phyloP scores from a whole-genome alignment of 306 rosid species.

The Ochetophila trinervis region DNA sequence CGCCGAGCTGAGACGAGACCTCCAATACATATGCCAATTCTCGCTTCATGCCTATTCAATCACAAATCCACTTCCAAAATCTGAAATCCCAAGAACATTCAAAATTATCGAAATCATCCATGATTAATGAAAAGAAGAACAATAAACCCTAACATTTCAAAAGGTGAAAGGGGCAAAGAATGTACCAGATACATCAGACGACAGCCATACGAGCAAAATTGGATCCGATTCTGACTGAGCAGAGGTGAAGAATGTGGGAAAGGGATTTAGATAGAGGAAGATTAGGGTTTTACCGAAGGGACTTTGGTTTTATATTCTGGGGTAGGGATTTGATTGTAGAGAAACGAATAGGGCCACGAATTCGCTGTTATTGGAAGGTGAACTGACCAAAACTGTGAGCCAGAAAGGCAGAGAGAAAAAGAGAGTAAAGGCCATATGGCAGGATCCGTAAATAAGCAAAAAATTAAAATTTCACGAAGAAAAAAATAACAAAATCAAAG shows the following conservation, averaged over 20 bases:
- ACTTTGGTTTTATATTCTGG: neutral
- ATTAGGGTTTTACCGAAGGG: constrained; percentile 38
- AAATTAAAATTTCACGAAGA: too few relatives aligned
- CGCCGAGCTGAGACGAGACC: constrained; percentile 39
- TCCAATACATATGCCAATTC: constrained; percentile 41
- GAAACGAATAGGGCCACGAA: constrained; percentile 35
- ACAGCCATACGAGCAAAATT: constrained; percentile 22
- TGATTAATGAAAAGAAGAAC: neutral
- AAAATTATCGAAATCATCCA: neutral
- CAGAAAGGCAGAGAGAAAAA: constrained; percentile 10
- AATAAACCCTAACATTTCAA: constrained; percentile 9
- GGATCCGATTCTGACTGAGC: neutral
- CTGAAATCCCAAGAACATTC: constrained; percentile 2
- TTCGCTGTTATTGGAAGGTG: constrained; percentile 32
- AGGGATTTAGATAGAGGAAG: constrained; percentile 12
- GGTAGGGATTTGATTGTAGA: constrained; percentile 17
- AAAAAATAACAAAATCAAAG: neutral
- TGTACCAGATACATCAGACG: constrained; percentile 37
- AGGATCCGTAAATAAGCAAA: constrained; percentile 34
- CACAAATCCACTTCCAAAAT: constrained; percentile 25
- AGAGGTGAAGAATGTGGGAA: neutral
- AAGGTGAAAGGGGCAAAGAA: constrained; percentile 6
- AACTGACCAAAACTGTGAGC: constrained; percentile 25
- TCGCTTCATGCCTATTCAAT: constrained; percentile 37
- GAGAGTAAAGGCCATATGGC: constrained; percentile 29